These are phyloP conservation scores for Nothomitra cinnamomea DNA, from an alignment of 2,329 filamentous ascomycete genomes.

Conservation along the genomic window DNA sequence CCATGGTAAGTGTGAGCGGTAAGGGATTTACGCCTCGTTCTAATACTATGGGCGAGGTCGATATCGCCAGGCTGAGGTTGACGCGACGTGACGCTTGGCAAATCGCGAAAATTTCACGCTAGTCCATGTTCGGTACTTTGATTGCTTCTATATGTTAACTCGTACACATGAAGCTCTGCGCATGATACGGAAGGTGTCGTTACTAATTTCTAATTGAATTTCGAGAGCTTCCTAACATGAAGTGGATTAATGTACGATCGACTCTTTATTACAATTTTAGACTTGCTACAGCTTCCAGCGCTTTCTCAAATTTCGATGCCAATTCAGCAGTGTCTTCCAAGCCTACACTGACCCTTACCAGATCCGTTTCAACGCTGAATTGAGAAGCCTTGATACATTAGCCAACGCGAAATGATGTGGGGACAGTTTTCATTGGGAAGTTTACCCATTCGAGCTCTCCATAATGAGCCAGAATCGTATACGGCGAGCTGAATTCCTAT, in stretches of 20 bases:
- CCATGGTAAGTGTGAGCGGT: slow-evolving; percentile 18
- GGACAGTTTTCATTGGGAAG: slow-evolving; percentile 8
- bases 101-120: neutral
- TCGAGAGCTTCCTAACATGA: no score
- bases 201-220: no score
- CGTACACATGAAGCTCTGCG: no score
- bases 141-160: no score
- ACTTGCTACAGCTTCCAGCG: slow-evolving; percentile 37
- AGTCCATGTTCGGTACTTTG: neutral
- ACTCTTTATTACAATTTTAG: neutral
- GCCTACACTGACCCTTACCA: slow-evolving; percentile 79
- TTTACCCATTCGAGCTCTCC: slow-evolving; percentile 73
- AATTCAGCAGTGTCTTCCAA: slow-evolving; percentile 61
- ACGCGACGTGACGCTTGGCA: slow-evolving; percentile 1
- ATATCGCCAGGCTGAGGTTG: neutral
- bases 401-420: neutral
- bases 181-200: no score
- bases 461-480: slow-evolving; percentile 84
- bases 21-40: neutral
- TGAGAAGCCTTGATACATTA: slow-evolving; percentile 37
- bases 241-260: no score
- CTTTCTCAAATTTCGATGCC: slow-evolving; percentile 43
- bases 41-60: neutral
- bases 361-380: slow-evolving; percentile 63
- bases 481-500: slow-evolving; percentile 47